Percentiles rank a stretch among this genome's conserved stretches.
These are phyloP conservation scores for Viola odorata DNA, from an alignment of 345 rosid genomes.

Conservation along the genomic window DNA sequence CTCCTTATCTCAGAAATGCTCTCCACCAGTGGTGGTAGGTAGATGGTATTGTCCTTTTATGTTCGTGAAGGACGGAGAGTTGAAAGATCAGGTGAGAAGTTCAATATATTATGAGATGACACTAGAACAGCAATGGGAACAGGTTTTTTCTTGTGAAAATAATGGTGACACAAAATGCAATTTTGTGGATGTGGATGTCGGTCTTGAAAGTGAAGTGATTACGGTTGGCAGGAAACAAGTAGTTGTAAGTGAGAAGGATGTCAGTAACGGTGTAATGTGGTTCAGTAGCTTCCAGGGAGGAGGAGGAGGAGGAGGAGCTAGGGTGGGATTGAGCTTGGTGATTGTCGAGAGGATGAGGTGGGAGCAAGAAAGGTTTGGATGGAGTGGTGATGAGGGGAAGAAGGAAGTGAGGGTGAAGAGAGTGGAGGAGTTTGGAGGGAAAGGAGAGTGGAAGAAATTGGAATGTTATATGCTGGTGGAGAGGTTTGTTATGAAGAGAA, in stretches of 20 bases:
- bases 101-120: conserved; percentile 13
- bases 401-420: not conserved
- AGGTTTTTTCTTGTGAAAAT: conserved; percentile 1
- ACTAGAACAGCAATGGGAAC: conserved; percentile 17
- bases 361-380: conserved; percentile 11
- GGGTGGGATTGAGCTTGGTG: not conserved
- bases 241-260: not conserved
- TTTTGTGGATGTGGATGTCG: conserved; percentile 1
- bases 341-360: conserved; percentile 17
- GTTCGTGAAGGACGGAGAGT: conserved; percentile 10
- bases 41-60: conserved; percentile 19
- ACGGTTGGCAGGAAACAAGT: not conserved
- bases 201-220: conserved; percentile 5
- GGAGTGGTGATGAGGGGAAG: conserved; percentile 1
- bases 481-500: conserved; percentile 15
- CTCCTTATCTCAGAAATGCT: conserved; percentile 9
- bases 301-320: not conserved
- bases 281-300: not conserved
- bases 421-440: conserved; percentile 7
- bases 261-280: conserved; percentile 5
- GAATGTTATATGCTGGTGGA: conserved; percentile 15
- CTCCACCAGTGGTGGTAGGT: conserved; percentile 5
- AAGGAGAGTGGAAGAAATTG: conserved; percentile 3
- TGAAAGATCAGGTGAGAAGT: conserved; percentile 8
- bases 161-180: not conserved